phyloP scores from a whole-genome alignment of 164 flowering plant genomes.

The Annona squamosa region DNA sequence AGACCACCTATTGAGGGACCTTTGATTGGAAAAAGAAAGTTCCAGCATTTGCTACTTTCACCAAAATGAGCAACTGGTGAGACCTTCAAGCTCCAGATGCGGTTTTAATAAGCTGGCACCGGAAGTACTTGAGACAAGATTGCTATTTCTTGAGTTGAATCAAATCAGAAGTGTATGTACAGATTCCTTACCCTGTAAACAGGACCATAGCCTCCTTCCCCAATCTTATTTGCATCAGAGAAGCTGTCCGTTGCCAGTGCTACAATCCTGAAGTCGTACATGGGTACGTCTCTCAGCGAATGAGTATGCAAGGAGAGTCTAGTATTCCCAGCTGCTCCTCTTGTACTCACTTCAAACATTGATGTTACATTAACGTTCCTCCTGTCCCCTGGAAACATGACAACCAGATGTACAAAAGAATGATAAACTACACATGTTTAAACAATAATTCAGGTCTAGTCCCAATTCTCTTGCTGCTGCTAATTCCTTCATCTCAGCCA shows the following conservation, averaged over 20 bases:
- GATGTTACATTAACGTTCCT: not conserved
- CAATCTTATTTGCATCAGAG: constrained; percentile 7
- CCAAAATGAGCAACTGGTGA: not conserved
- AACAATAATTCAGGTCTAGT: too few relatives aligned
- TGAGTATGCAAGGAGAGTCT: not conserved
- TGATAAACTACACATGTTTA: not conserved
- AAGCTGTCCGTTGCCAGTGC: constrained; percentile 2
- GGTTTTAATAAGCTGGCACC: not conserved
- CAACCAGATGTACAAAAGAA: too few relatives aligned
- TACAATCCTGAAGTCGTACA: not conserved
- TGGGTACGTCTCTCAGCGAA: not conserved
- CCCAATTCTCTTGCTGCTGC: too few relatives aligned
- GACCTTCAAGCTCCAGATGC: too few relatives aligned
- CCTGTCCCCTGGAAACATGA: not conserved
- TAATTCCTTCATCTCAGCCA: too few relatives aligned
- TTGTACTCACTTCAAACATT: not conserved
- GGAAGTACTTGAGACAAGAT: not conserved
- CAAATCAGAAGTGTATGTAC: not conserved
- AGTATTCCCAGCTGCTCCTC: not conserved
- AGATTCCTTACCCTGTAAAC: constrained; percentile 3
- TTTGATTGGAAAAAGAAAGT: not conserved
- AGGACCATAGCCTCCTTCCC: constrained; percentile 12
- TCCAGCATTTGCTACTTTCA: not conserved
- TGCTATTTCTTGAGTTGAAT: not conserved
- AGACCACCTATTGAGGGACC: not conserved